Conservation (phyloP, 1,284 basidiomycete genomes). For the Phellinidium pouzarii region DNA sequence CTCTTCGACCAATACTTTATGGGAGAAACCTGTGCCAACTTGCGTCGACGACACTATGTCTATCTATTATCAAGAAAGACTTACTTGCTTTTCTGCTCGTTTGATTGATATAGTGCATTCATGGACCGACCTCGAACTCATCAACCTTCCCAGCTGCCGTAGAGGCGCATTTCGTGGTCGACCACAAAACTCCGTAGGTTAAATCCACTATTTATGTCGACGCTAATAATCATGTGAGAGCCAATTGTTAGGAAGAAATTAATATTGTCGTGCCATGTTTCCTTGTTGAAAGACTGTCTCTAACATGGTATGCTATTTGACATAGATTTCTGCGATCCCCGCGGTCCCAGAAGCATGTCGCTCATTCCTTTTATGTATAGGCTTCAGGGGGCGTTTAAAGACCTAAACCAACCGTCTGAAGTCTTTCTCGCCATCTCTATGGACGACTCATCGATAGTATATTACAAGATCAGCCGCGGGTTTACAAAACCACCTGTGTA, state of each 20-base stretch:
- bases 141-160: slow-evolving; percentile 50
- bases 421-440: slow-evolving; percentile 66
- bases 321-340: neutral
- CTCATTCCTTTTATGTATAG: slow-evolving; percentile 28
- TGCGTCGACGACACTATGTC: neutral
- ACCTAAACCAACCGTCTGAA: slow-evolving; percentile 40
- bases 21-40: neutral
- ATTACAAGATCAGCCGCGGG: slow-evolving; percentile 71
- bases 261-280: slow-evolving; percentile 57
- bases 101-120: slow-evolving; percentile 51
- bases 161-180: slow-evolving; percentile 56
- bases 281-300: slow-evolving; percentile 56
- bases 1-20: neutral
- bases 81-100: neutral
- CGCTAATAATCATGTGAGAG: neutral
- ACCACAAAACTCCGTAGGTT: slow-evolving; percentile 47
- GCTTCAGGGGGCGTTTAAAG: slow-evolving; percentile 50
- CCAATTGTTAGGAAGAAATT: neutral
- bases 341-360: slow-evolving; percentile 1
- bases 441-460: slow-evolving; percentile 74
- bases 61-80: neutral
- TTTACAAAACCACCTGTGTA: slow-evolving; percentile 66
- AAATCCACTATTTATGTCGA: neutral
- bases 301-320: slow-evolving; percentile 30
- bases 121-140: slow-evolving; percentile 56